These are phyloP conservation scores for Wickerhamiella spandovensis DNA, from an alignment of 805 yeast species.

Conservation along the genomic window DNA sequence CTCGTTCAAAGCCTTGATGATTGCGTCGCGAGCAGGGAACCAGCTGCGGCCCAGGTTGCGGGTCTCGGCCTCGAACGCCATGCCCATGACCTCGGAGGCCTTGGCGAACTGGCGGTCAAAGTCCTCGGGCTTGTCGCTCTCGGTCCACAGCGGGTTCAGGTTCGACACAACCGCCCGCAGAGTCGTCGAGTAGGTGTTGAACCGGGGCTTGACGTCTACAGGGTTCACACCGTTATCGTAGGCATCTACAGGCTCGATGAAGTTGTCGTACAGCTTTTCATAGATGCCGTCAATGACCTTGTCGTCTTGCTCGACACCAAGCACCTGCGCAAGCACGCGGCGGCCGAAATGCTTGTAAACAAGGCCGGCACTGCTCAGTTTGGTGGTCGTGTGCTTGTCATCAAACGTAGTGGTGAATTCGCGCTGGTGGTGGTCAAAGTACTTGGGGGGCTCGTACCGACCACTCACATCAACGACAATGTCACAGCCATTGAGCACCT, in stretches of 20 bases:
- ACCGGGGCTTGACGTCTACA: conserved; percentile 43
- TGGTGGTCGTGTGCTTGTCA: conserved; percentile 44
- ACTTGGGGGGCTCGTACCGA: conserved; percentile 70
- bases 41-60: conserved; percentile 68
- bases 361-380: conserved; percentile 86
- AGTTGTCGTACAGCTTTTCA: conserved; percentile 67
- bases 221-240: conserved; percentile 83
- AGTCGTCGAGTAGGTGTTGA: conserved; percentile 59
- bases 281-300: conserved; percentile 50
- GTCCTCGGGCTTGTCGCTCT: conserved; percentile 43
- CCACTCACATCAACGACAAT: conserved; percentile 94
- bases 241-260: conserved; percentile 83
- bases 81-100: conserved; percentile 77
- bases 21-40: conserved; percentile 79
- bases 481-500: conserved; percentile 73
- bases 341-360: conserved; percentile 53
- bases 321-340: conserved; percentile 31
- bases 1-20: conserved; percentile 50
- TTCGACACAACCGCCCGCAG: conserved; percentile 66
- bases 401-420: conserved; percentile 71
- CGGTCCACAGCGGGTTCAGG: conserved; percentile 79
- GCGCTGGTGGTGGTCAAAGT: conserved; percentile 93
- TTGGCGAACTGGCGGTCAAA: conserved; percentile 52
- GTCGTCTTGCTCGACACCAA: conserved; percentile 28
- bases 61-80: conserved; percentile 54